Evolutionary conservation across 257 asterid genomes (phyloP).

Genomic region (Anisodus acutangulus): DNA sequence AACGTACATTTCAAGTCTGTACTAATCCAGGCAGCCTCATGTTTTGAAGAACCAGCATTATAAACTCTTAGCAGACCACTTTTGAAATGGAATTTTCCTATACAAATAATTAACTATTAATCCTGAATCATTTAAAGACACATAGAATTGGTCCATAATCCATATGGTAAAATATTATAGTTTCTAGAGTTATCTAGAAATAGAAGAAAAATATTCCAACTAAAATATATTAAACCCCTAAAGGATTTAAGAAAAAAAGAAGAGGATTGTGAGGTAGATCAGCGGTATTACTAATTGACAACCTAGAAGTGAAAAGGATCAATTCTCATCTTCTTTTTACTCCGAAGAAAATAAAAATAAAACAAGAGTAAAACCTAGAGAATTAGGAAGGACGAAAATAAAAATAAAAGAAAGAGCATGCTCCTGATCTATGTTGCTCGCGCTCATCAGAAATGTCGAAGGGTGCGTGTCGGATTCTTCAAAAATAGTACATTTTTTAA

Average conservation of each 20-base stretch:
- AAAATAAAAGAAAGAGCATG: no score
- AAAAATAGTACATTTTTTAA: no score
- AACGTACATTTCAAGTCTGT: background rate
- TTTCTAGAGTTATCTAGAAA: background rate
- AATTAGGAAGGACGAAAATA: no score
- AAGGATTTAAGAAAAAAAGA: background rate
- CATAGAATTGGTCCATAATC: background rate
- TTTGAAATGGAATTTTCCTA: background rate
- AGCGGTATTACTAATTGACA: background rate
- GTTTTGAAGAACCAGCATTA: background rate
- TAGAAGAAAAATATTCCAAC: background rate
- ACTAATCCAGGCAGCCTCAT: background rate
- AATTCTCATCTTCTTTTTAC: no score
- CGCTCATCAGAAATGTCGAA: no score
- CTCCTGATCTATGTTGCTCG: background rate
- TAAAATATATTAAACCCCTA: no score
- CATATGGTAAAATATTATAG: no score
- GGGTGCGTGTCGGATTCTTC: no score
- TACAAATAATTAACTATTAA: background rate
- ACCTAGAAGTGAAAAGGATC: no score
- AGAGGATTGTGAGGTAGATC: background rate
- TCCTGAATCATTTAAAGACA: background rate
- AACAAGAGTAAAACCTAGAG: no score
- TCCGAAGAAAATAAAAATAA: no score
- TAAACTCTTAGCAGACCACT: background rate